Conservation (phyloP, 495 filamentous ascomycete genomes). For the Sabuloglossum arenarium region DNA sequence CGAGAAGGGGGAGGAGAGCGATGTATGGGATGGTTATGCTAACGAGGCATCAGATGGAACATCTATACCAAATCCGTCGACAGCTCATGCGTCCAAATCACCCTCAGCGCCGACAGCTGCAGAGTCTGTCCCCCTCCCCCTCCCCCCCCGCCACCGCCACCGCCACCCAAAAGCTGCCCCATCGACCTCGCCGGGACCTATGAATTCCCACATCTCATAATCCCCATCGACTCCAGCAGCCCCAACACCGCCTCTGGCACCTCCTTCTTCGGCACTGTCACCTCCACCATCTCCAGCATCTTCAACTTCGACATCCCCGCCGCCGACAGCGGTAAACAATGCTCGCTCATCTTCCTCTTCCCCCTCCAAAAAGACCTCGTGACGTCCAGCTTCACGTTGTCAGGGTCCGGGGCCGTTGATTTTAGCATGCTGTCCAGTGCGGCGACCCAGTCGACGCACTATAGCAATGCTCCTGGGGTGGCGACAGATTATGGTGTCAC, state of each 20-base stretch:
- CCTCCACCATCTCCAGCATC: slow-evolving; percentile 31
- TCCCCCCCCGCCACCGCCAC: too few species aligned
- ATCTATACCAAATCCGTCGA: slow-evolving; percentile 8
- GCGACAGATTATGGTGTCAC: slow-evolving; percentile 24
- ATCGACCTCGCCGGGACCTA: neutral
- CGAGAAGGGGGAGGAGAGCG: neutral
- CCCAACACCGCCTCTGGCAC: slow-evolving; percentile 31
- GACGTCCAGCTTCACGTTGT: slow-evolving; percentile 34
- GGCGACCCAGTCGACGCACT: slow-evolving; percentile 26
- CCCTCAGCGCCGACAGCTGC: slow-evolving; percentile 5
- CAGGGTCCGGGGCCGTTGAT: slow-evolving; percentile 34
- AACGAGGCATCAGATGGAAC: too few species aligned
- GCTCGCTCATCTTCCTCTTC: slow-evolving; percentile 45
- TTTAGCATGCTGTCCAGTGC: slow-evolving; percentile 24
- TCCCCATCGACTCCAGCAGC: slow-evolving; percentile 36
- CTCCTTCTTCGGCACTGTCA: slow-evolving; percentile 31
- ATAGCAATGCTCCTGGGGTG: slow-evolving; percentile 26
- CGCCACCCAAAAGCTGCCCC: too few species aligned
- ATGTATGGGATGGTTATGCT: neutral
- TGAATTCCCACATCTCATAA: slow-evolving; percentile 39
- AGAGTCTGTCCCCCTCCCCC: slow-evolving; percentile 3
- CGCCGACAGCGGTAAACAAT: slow-evolving; percentile 32
- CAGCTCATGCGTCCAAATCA: slow-evolving; percentile 10
- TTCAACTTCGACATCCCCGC: slow-evolving; percentile 52
- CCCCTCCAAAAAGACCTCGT: slow-evolving; percentile 28